Percentiles rank a stretch among this genome's conserved stretches.
Evolutionary conservation across 257 asterid species (phyloP).

Genomic region (Buddleja alternifolia): DNA sequence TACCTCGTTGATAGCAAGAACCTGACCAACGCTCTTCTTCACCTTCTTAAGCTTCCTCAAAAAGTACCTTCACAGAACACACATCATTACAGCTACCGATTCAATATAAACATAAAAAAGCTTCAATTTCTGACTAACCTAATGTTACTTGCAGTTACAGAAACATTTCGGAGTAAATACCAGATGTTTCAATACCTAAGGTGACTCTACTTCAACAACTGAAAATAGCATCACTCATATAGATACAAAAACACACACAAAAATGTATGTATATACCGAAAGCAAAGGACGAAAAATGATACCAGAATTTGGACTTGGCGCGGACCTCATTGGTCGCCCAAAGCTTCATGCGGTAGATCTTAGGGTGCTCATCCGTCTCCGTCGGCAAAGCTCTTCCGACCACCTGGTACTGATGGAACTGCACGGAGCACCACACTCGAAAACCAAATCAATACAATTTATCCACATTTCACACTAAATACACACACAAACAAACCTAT

Average conservation of each 20-base stretch:
- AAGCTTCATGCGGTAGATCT: constrained; percentile 84
- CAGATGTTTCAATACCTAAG: too few relatives aligned
- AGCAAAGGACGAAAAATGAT: not conserved
- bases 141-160: too few relatives aligned
- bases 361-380: constrained; percentile 74
- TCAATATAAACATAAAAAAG: too few relatives aligned
- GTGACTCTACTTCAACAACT: not conserved
- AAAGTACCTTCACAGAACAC: constrained; percentile 43
- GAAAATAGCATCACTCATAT: not conserved
- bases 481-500: not conserved
- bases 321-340: constrained; percentile 92
- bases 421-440: constrained; percentile 25
- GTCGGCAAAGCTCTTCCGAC: constrained; percentile 87
- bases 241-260: not conserved
- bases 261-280: not conserved
- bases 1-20: constrained; percentile 67
- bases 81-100: not conserved
- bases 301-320: constrained; percentile 84
- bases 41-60: constrained; percentile 61
- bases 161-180: too few relatives aligned
- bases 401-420: constrained; percentile 89
- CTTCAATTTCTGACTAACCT: too few relatives aligned
- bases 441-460: constrained; percentile 18
- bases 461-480: not conserved
- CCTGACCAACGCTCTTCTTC: constrained; percentile 57